Conservation (phyloP, 2,329 filamentous ascomycete species). For the Arthrobotrys sinensis region DNA sequence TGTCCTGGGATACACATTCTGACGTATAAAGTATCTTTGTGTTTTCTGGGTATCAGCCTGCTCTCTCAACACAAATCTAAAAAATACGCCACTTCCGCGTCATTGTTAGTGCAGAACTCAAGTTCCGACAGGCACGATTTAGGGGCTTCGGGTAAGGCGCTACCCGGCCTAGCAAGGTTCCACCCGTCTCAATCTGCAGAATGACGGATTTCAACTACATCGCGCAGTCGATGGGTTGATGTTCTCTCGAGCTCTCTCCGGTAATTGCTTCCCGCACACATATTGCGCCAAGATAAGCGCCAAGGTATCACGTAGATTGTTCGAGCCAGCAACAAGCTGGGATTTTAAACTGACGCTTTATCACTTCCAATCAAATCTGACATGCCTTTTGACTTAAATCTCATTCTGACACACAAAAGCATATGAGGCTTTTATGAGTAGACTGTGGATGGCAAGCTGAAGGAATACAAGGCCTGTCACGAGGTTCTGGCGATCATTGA, state of each 20-base stretch:
- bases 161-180: background rate
- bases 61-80: background rate
- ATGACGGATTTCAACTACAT: background rate
- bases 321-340: slow-evolving; percentile 13
- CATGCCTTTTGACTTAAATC: slow-evolving; percentile 9
- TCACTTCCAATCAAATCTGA: slow-evolving; percentile 21
- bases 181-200: slow-evolving; percentile 12
- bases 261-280: slow-evolving; percentile 10
- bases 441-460: background rate
- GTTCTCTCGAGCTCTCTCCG: background rate
- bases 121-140: slow-evolving; percentile 11
- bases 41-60: background rate
- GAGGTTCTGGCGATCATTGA: slow-evolving; percentile 8
- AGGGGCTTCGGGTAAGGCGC: slow-evolving; percentile 13
- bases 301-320: slow-evolving; percentile 14
- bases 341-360: slow-evolving; percentile 20
- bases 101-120: background rate
- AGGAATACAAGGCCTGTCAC: slow-evolving; percentile 10
- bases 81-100: slow-evolving; percentile 6
- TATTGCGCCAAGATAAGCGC: slow-evolving; percentile 4
- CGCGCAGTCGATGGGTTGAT: slow-evolving; percentile 10
- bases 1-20: background rate
- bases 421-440: slow-evolving; percentile 1
- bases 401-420: background rate
- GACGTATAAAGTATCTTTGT: background rate